Evolutionary conservation across 176 grass and related monocot species (phyloP), one percentile per base, ranked within the genome.

Genomic region (Oryza brachyantha): DNA sequence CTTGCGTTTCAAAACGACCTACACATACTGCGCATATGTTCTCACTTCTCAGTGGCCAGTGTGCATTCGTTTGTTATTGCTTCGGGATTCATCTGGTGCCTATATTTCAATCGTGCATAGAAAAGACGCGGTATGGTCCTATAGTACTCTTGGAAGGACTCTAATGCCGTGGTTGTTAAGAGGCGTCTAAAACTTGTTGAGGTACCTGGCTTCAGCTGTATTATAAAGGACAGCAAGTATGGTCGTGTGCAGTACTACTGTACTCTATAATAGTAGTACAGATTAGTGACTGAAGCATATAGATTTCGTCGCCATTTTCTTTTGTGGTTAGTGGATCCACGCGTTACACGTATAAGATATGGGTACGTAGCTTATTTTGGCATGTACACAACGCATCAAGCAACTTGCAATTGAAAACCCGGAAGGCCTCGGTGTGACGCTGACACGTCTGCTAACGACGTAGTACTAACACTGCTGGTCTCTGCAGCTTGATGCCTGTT

Each of bases 301-400:
- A 43, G 42, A 25, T 52, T 48, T 35, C 69, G 55, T 83, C 40
- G 0, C 40, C 76, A 54, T 63, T 57, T 55, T 57, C 7, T 57
- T 57, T 84, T 67, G 29, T 43, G 59, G 45, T 17, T 65, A 57
- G 54, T 39, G 37, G 29, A 57, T 17, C 61, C 22, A 61, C 29
- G 75, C 24, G 73, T 17, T 24, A 42, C 86, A 37, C 74, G 86
- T 50, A 28, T 70, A 67, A 65, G 57, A 69, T n/a, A 2, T 76
- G 78, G 78, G 22, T 40, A 73, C 74, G 50, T 81, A 57, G 76
- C 81, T 43, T 13, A 37, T 84, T 79, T 84, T 88, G 81, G 81
- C 63, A 28, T 35, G 13, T 61, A 43, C 24, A 5, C 68, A 11
- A 21, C 39, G 41, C 59, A 21, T 72, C 63, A 46, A 77, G 36